Evolutionary conservation across 768 basidiomycete species (phyloP), one percentile per base, ranked within the genome.

Genomic region (Russula virescens): DNA sequence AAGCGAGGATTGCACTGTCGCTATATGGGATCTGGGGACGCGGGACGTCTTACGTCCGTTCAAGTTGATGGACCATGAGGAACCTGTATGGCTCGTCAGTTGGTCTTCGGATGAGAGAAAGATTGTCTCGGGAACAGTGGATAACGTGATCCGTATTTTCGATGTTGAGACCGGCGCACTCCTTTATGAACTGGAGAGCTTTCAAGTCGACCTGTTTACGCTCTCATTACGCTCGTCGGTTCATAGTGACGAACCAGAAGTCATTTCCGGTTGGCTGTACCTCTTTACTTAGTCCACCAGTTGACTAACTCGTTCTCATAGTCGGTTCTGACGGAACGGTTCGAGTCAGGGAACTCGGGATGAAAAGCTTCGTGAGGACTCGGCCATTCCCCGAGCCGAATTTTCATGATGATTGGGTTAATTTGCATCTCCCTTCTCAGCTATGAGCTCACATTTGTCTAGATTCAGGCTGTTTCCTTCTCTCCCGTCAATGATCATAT

Each of bases 1-100:
- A 0, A 78, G 78, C 28, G 69, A 80, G 28, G 81, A 83, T 69
- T 79, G 79, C 70, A 71, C 73, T 23, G 78, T 81, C 62, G 74
- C 73, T 53, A 63, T 83, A 26, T 83, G 81, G 81, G 79, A 83
- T 66, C 70, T 75, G 5, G 62, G 67, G 43, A 75, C 75, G 2
- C 80, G 81, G 0, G 78, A 80, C 62, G 62, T 81, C 14, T 71
- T 74, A 13, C 23, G 49, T n/a, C n/a, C n/a, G n/a, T n/a, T n/a
- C 3, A 28, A 7, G n/a, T 47, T 63, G 18, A 48, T 40, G 1
- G 55, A 43, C 13, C 55, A 62, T 43, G 43, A 23, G 13, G 54
- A 50, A 38, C 52, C 53, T 19, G 40, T 62, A 16, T 50, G 55
- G 26, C 5, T 43, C 40, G 45, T 65, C 23, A 51, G 34, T 55